Evolutionary conservation across 495 filamentous ascomycete genomes (phyloP), one percentile per base, ranked within the genome.

Genomic region (Daldinia grandis): DNA sequence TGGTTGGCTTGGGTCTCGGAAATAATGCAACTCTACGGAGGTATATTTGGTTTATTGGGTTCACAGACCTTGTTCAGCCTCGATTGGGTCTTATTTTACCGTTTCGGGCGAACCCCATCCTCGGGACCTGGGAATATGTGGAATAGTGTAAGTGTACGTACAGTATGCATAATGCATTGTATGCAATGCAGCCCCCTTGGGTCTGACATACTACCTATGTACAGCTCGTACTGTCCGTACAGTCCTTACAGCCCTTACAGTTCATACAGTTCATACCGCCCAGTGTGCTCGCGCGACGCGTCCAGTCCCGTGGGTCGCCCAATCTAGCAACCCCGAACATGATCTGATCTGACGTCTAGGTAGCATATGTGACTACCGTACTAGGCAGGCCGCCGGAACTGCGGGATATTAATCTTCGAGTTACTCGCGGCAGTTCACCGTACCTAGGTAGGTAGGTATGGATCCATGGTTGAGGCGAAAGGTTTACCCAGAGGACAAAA

Each of bases 321-420:
- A 56, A 49, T 37, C 65, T 30, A 53, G 42, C 24, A 58, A 21
- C 47, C 62, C 27, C 50, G 35, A 44, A 62, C 38, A 73, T 69
- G 70, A 65, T 69, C 53, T 68, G 65, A 73, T 64, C 64, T 72
- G 51, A 73, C 62, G 31, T 62, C 17, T 53, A 17, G 58, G 38
- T 58, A 64, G 62, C 59, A 64, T 71, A 66, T 62, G 54, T 27
- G 37, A 50, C 40, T 62, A 31, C 58, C 35, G 15, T 50, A 53
- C 44, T 64, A 51, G 55, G 60, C 25, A 57, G 57, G 65, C 64
- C 59, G 44, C 69, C 47, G 44, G 59, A 60, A 9, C 54, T 50
- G 62, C 62, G 63, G 58, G 40, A 66, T 66, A 66, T 71, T 66
- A 35, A 38, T 57, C 21, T 60, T 37, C 30, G 27, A 47, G 14